Evolutionary conservation across 2,329 filamentous ascomycete species (phyloP), one percentile per base, ranked within the genome.

Genomic region (Diaporthe ampelina): DNA sequence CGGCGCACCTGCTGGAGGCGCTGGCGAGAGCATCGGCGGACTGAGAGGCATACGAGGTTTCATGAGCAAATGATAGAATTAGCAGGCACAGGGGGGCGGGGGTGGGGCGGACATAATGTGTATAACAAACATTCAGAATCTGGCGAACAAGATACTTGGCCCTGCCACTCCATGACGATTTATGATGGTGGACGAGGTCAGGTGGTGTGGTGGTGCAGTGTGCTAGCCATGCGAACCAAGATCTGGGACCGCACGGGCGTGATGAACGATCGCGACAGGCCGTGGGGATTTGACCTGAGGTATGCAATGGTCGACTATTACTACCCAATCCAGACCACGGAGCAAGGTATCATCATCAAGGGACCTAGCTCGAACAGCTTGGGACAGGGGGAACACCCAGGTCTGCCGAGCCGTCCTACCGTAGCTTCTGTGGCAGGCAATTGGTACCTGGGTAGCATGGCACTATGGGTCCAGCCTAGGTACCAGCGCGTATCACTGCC

Each of bases 1-100:
- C 95, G 68, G 93, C 94, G 50, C 90, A 94, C 80, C 89, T 98
- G 72, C 96, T 97, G 84, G 96, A 98, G 86, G 94, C 93, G 76
- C 86, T 98, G 80, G 95, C 95, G 65, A 91, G 93, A 81, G 95
- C 94, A 54, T 94, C 93, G 67, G 92, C 93, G 58, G 93, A 95
- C 79, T 90, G 82, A 79, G 56, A 9, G 15, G 37, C 72, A 29
- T 57, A 13, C 17, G 5, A 56, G 24, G 54, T 32, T 11, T 17
- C 52, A 58, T 29, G 69, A 37, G 52, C 24, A 48, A 59, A 61
- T 26, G 40, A 68, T 68, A 40, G 63, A 54, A 10, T 17, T 13
- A 26, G 32, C 48, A 35, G 45, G 32, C n/a, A 68, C 32, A 15
- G 9, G 40, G 59, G 26, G 59, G 40, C 24, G 15, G 40, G 40